Percentiles rank a stretch among this genome's conserved stretches.
Conservation (phyloP, 2,329 filamentous ascomycete species). For the Samsoniella hepiali region DNA sequence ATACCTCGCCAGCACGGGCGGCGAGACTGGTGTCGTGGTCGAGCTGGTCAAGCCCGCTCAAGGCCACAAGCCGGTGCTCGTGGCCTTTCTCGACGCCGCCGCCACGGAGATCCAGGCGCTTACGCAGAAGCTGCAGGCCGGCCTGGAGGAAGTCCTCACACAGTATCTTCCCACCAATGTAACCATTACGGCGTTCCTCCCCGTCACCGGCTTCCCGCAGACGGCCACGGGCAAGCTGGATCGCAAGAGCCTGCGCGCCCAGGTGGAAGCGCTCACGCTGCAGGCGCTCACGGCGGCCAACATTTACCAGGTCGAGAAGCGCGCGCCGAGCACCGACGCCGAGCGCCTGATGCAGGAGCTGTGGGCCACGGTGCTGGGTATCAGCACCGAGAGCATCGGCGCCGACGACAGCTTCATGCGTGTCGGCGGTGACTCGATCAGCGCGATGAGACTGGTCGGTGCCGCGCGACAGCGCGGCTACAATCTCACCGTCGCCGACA, state of each 20-base stretch:
- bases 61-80: neutral
- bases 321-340: neutral
- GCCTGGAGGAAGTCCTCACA: conserved; percentile 26
- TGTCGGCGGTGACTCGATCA: conserved; percentile 38
- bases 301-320: neutral
- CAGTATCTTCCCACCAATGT: conserved; percentile 19
- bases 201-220: conserved; percentile 21
- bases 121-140: conserved; percentile 19
- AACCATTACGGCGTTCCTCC: conserved; percentile 22
- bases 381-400: conserved; percentile 29
- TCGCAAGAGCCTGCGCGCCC: conserved; percentile 15
- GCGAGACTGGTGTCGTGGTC: conserved; percentile 4
- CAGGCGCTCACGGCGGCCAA: neutral
- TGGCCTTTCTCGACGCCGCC: neutral
- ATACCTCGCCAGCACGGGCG: neutral
- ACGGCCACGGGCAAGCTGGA: conserved; percentile 22
- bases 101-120: neutral
- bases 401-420: conserved; percentile 31
- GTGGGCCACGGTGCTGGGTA: conserved; percentile 38
- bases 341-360: conserved; percentile 3
- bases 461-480: conserved; percentile 27
- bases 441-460: conserved; percentile 35
- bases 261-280: neutral
- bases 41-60: conserved; percentile 1
- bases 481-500: conserved; percentile 25